A percentile compares a stretch with the other conserved stretches of the same genome.
These are phyloP conservation scores for Scedosporium minutisporum DNA, from an alignment of 2,329 filamentous ascomycete genomes.

Conservation along the genomic window DNA sequence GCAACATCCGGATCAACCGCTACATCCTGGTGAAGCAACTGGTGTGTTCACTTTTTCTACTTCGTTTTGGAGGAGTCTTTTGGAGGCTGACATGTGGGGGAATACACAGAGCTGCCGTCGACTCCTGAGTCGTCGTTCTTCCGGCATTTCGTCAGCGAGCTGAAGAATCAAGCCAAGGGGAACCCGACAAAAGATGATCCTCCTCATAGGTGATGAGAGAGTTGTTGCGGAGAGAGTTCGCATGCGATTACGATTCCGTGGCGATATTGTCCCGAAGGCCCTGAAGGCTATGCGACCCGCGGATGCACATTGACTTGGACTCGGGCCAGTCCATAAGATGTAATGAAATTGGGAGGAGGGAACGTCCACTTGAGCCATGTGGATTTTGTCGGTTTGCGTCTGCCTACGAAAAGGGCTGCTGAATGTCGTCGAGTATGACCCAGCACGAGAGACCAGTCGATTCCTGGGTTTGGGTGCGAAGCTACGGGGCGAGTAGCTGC, in stretches of 20 bases:
- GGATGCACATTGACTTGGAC: too few relatives aligned
- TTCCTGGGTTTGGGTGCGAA: background rate
- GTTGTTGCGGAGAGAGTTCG: too few relatives aligned
- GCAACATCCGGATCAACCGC: constrained; percentile 38
- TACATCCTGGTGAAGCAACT: constrained; percentile 43
- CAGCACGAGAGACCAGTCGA: too few relatives aligned
- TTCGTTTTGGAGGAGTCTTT: background rate
- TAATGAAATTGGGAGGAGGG: too few relatives aligned
- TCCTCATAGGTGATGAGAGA: background rate
- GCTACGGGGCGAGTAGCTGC: background rate
- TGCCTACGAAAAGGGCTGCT: too few relatives aligned
- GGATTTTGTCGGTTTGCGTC: too few relatives aligned
- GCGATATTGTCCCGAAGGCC: too few relatives aligned
- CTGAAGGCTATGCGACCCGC: too few relatives aligned
- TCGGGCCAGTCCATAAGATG: too few relatives aligned
- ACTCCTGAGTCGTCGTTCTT: constrained; percentile 28
- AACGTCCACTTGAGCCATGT: too few relatives aligned
- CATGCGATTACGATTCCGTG: too few relatives aligned
- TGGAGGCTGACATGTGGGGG: constrained; percentile 18
- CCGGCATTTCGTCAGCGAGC: constrained; percentile 38
- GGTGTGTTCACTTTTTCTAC: constrained; percentile 19
- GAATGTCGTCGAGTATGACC: too few relatives aligned
- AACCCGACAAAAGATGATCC: constrained; percentile 19
- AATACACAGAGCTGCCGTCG: constrained; percentile 13
- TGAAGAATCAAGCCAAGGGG: constrained; percentile 39